Evolutionary conservation across 352 stramenopile species (phyloP).

Genomic region (Ophiocytium majus): DNA sequence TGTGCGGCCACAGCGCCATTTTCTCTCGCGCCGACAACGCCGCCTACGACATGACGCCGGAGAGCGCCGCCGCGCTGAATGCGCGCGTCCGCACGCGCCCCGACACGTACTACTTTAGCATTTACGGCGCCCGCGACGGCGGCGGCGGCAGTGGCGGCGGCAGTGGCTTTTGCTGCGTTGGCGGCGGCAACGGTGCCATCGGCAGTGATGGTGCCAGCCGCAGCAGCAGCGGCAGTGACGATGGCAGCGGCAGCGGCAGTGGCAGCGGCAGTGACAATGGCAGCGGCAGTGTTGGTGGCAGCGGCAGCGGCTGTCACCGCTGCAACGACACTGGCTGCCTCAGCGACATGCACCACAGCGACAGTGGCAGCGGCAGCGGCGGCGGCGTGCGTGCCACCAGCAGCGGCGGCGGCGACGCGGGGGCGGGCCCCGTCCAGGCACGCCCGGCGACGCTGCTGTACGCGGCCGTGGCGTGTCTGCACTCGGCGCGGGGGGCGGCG

Average conservation of each 20-base stretch:
- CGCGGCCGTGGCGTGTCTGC: conserved; percentile 1
- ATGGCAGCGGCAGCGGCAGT: neutral
- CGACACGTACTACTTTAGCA: conserved; percentile 26
- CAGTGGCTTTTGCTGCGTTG: no score
- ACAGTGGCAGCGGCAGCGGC: neutral
- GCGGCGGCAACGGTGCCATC: no score
- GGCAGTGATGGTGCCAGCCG: neutral
- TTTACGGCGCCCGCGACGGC: neutral
- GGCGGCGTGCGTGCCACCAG: neutral
- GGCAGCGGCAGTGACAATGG: neutral
- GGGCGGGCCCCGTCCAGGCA: no score
- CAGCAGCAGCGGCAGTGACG: neutral
- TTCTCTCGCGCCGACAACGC: conserved; percentile 21
- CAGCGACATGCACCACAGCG: neutral
- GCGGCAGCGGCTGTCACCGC: neutral
- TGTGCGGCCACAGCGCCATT: conserved; percentile 12
- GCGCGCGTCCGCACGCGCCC: neutral
- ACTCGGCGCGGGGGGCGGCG: neutral
- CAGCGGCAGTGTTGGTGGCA: neutral
- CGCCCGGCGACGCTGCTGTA: no score
- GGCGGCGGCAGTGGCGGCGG: no score
- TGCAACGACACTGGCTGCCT: no score
- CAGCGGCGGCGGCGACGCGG: neutral
- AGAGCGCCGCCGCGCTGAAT: neutral
- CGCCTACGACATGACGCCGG: conserved; percentile 30